Conservation (phyloP, 495 filamentous ascomycete species). For the Penicillium ucsense region DNA sequence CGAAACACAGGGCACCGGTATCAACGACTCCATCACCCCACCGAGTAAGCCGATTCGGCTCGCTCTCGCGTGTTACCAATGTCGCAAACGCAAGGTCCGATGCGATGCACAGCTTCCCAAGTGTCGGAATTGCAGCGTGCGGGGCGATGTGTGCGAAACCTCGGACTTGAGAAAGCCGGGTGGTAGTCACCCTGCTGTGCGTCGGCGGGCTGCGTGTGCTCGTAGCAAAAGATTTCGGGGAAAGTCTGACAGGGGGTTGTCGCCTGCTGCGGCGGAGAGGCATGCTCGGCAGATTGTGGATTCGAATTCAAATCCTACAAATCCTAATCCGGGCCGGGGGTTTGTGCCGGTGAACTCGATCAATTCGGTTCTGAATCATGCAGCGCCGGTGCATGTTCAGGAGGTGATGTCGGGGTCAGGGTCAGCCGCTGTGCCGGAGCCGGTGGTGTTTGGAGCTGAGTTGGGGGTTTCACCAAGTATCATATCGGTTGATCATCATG, state of each 20-base stretch:
- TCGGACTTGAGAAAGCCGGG: constrained; percentile 1
- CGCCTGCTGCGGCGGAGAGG: neutral
- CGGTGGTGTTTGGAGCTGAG: too few species aligned
- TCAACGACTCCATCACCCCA: too few species aligned
- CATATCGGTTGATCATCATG: neutral
- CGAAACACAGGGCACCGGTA: too few species aligned
- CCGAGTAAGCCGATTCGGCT: neutral
- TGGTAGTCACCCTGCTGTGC: neutral
- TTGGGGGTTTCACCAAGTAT: neutral
- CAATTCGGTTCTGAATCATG: neutral
- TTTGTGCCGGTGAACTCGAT: neutral
- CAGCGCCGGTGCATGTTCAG: neutral
- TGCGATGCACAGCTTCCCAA: neutral
- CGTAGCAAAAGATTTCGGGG: neutral
- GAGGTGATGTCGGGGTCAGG: too few species aligned
- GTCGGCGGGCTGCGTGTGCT: neutral
- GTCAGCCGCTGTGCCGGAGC: too few species aligned
- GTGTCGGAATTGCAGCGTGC: neutral
- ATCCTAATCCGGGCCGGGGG: neutral
- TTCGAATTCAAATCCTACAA: too few species aligned
- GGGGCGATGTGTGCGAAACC: constrained; percentile 2
- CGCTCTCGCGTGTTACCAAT: neutral
- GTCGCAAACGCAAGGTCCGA: neutral
- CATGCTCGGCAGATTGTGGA: too few species aligned
- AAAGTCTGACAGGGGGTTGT: neutral